Conservation (phyloP, 345 rosid genomes). For the Citrus reticulata region DNA sequence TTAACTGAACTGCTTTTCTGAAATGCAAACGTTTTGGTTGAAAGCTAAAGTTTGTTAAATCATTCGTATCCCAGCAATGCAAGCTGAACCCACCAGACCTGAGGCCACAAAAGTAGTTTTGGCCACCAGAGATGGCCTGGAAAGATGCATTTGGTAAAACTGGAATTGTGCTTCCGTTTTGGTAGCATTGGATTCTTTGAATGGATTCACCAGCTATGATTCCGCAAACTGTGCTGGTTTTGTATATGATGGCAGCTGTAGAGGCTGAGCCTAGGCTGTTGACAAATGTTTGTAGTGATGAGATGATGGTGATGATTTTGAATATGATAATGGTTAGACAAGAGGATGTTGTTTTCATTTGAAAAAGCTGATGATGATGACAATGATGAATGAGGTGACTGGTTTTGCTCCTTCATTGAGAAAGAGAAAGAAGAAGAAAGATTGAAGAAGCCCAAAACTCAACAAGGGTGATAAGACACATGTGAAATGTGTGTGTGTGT, state of each 20-base stretch:
- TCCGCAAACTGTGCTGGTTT: conserved; percentile 41
- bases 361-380: neutral
- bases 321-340: conserved; percentile 1
- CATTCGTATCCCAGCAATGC: conserved; percentile 47
- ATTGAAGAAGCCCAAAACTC: neutral
- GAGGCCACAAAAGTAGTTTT: conserved; percentile 49
- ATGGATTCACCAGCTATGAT: conserved; percentile 36
- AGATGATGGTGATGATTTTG: neutral
- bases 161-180: conserved; percentile 20
- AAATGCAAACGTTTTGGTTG: conserved; percentile 33
- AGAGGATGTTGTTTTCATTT: conserved; percentile 22
- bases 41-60: conserved; percentile 7
- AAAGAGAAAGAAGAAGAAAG: neutral
- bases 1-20: conserved; percentile 23
- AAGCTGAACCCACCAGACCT: conserved; percentile 42
- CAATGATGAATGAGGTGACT: neutral
- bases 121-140: conserved; percentile 50
- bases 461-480: neutral
- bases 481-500: no score
- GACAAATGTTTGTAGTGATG: conserved; percentile 5
- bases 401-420: conserved; percentile 23
- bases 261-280: conserved; percentile 45
- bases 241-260: conserved; percentile 33
- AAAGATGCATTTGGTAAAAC: conserved; percentile 43
- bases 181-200: conserved; percentile 48